Conservation (phyloP, 2,329 filamentous ascomycete genomes). For the Thelonectria olida region DNA sequence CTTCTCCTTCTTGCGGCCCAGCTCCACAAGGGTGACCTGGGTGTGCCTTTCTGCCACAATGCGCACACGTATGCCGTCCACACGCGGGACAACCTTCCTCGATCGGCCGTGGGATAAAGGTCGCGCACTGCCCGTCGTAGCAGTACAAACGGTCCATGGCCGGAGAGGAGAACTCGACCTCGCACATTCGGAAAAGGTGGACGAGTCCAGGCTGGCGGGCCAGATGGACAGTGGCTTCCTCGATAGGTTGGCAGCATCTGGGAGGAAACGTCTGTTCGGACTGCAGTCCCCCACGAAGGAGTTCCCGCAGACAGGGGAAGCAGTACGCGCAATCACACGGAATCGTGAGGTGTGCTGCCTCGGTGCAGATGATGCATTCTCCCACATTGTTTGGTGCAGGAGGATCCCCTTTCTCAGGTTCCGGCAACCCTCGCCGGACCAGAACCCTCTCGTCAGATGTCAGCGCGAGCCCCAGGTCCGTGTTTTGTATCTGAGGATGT, state of each 20-base stretch:
- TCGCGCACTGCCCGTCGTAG: constrained; percentile 28
- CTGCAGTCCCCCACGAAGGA: constrained; percentile 30
- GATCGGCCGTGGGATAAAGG: constrained; percentile 28
- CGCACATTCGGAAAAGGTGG: constrained; percentile 31
- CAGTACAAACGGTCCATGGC: constrained; percentile 33
- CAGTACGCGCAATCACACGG: constrained; percentile 35
- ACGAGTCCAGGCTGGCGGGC: constrained; percentile 28
- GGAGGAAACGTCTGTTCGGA: constrained; percentile 35
- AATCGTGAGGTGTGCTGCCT: constrained; percentile 4
- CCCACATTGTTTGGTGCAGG: background rate
- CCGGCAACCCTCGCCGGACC: background rate
- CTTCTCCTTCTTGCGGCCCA: background rate
- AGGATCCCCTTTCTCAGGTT: background rate
- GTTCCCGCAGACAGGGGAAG: constrained; percentile 27
- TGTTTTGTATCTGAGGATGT: constrained; percentile 23
- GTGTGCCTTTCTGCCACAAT: constrained; percentile 22
- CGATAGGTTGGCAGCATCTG: constrained; percentile 30
- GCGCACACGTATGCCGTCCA: constrained; percentile 21
- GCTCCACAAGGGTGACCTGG: background rate
- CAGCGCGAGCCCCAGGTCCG: constrained; percentile 18
- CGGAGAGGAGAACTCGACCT: constrained; percentile 18
- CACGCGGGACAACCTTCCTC: constrained; percentile 23
- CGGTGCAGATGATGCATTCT: constrained; percentile 32
- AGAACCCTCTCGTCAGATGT: constrained; percentile 25
- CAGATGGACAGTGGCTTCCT: constrained; percentile 21